Base-by-base conservation (phyloP, 2,329 filamentous ascomycete species). In the Paraphoma chrysanthemicola region DNA sequence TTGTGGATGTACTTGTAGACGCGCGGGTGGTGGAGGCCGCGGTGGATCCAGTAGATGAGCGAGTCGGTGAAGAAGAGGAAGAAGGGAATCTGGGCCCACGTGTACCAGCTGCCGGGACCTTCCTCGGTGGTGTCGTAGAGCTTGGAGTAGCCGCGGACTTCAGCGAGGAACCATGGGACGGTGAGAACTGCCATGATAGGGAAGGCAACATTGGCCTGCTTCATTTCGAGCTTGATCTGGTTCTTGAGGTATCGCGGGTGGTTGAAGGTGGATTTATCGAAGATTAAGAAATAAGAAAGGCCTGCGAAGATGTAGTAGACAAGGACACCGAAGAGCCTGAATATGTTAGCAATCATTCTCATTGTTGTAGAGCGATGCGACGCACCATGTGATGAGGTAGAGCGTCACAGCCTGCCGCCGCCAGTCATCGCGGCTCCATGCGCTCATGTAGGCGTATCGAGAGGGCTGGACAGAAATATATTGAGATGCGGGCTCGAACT, bases 211-310 rank as follows among this genome's bases (percentile, higher is more conserved):
- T 89, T 87, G 60, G 93, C 88, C 79, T 96, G 92, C 62, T 82
- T 82, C 70, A 98, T 97, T 77, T 98, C 94, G 69, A 93, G 85
- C 57, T 84, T 82, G 62, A 97, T 89, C 78, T 97, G 94, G 79
- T 97, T 94, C 81, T 95, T 96, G 72, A 97, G 89, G 78, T 94
- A 98, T 74, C 95, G 95, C 46, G 94, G 94, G 77, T 98, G 94
- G 50, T 92, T 83, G 79, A 94, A 88, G 44, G 91, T 95, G 42
- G 87, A 85, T 79, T 97, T 95, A 79, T 97, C 93, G 81, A 97
- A 97, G 73, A 97, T 84, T 80, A 97, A 90, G 71, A 89, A 70
- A 79, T 96, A 98, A 14, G 93, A 97, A 16, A 96, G 82, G 6
- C 88, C 84, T 4, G 93, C 91, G 73, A 92, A 92, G 63, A 91